Percentiles rank a stretch among this genome's conserved stretches.
phyloP scores from a whole-genome alignment of 2,329 filamentous ascomycete species.

The Claviceps humidiphila region DNA sequence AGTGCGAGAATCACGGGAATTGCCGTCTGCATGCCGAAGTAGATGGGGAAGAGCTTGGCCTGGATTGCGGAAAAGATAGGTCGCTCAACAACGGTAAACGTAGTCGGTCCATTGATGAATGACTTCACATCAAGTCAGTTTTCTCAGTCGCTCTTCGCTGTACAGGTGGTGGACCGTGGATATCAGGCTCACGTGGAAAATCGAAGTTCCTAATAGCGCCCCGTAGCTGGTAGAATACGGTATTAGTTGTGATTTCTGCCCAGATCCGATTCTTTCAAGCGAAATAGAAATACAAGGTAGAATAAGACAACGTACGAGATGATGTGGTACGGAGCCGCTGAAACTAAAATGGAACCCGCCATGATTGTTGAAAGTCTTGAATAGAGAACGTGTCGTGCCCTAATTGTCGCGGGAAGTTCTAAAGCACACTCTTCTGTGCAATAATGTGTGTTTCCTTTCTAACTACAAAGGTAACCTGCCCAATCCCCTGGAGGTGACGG shows the following conservation, averaged over 20 bases:
- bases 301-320: conserved; percentile 44
- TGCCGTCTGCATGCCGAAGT: conserved; percentile 72
- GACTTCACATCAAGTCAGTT: conserved; percentile 31
- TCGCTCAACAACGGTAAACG: conserved; percentile 64
- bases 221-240: conserved; percentile 55
- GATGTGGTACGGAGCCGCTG: conserved; percentile 62
- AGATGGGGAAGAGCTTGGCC: conserved; percentile 69
- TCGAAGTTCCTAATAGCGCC: conserved; percentile 69
- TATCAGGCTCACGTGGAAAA: conserved; percentile 55
- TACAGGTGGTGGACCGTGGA: background rate
- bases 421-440: background rate
- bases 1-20: conserved; percentile 61
- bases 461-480: background rate
- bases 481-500: background rate
- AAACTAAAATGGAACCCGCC: conserved; percentile 41
- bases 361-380: conserved; percentile 17
- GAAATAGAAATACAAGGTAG: background rate
- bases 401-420: background rate
- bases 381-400: background rate
- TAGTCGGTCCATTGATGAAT: conserved; percentile 61
- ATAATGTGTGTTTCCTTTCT: no score
- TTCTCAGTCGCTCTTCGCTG: background rate
- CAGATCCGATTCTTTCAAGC: no score
- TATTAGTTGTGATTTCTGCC: conserved; percentile 10
- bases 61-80: conserved; percentile 74